A percentile compares a stretch with the other conserved stretches of the same genome.
Evolutionary conservation across 2,329 filamentous ascomycete genomes (phyloP).

Genomic region (Calonectria honghensis): DNA sequence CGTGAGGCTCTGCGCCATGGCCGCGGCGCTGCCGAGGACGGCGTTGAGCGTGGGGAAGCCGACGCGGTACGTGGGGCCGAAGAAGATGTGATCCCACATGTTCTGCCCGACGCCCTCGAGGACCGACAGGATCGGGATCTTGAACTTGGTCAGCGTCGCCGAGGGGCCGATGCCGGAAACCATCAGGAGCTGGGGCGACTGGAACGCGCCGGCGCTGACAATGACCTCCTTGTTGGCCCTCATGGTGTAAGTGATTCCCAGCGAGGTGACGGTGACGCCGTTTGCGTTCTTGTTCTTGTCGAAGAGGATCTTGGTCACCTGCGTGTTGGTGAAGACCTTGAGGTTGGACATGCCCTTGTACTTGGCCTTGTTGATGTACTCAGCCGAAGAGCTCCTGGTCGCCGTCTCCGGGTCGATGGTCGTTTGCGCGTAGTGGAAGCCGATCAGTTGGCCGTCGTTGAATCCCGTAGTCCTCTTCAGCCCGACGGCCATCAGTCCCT

Average conservation of each 20-base stretch:
- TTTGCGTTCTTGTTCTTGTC: conserved; percentile 20
- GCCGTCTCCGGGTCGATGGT: neutral
- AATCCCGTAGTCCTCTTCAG: neutral
- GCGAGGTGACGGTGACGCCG: conserved; percentile 19
- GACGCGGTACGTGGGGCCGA: conserved; percentile 39
- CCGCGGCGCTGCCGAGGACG: neutral
- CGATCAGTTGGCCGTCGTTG: conserved; percentile 7
- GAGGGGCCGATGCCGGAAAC: conserved; percentile 49
- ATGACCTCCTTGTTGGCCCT: conserved; percentile 49
- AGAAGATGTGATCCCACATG: conserved; percentile 48
- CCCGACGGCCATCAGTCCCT: conserved; percentile 7
- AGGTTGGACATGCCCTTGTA: neutral
- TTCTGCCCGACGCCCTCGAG: conserved; percentile 49
- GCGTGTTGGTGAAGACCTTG: conserved; percentile 16
- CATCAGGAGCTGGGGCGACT: conserved; percentile 50
- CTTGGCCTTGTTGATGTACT: conserved; percentile 18
- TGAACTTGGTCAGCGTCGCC: conserved; percentile 31
- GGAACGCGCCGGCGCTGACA: conserved; percentile 45
- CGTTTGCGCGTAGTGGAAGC: conserved; percentile 9
- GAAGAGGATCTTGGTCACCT: conserved; percentile 29
- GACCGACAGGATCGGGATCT: conserved; percentile 42
- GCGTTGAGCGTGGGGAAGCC: conserved; percentile 1
- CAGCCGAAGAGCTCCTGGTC: conserved; percentile 6
- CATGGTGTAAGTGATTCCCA: conserved; percentile 43
- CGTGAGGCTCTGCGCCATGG: neutral